Percentiles rank a stretch among this genome's conserved stretches.
These are phyloP conservation scores for Naganishia cerealis DNA, from an alignment of 1,284 basidiomycete species.

Conservation along the genomic window DNA sequence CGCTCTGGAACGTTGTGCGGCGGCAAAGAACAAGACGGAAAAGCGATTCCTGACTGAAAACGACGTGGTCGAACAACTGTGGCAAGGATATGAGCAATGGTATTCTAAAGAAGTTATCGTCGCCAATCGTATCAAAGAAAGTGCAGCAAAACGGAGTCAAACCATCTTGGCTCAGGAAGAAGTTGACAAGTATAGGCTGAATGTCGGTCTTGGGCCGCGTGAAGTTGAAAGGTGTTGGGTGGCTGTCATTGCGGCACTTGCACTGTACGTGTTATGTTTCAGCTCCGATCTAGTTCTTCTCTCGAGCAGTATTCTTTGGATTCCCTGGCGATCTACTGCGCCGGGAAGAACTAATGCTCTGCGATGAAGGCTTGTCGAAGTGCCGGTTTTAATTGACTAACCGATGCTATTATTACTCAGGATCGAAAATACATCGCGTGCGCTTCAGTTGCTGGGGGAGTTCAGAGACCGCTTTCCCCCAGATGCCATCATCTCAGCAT, in stretches of 20 bases:
- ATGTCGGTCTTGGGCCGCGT: slow-evolving; percentile 44
- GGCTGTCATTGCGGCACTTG: slow-evolving; percentile 42
- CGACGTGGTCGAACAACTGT: slow-evolving; percentile 41
- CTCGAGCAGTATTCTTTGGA: too few species aligned
- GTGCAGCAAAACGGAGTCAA: neutral
- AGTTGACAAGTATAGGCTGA: slow-evolving; percentile 3
- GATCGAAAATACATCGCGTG: slow-evolving; percentile 30
- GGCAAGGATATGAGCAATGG: slow-evolving; percentile 42
- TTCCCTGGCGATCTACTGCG: too few species aligned
- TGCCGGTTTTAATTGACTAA: neutral
- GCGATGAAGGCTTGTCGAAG: neutral
- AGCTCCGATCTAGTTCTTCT: neutral
- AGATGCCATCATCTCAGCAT: slow-evolving; percentile 37
- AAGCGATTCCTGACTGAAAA: slow-evolving; percentile 17
- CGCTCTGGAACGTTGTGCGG: slow-evolving; percentile 67
- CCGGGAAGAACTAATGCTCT: too few species aligned
- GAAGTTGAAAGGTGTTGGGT: slow-evolving; percentile 49
- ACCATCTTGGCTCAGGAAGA: neutral
- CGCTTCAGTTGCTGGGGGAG: slow-evolving; percentile 40
- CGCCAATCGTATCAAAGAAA: neutral
- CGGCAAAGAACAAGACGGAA: slow-evolving; percentile 45
- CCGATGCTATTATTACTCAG: slow-evolving; percentile 8
- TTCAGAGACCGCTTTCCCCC: slow-evolving; percentile 48
- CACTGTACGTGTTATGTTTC: slow-evolving; percentile 36
- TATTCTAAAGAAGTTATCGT: neutral